A percentile compares a stretch with the other conserved stretches of the same genome.
Conservation (phyloP, 192 early-diverging fungal species). For the Dissophora ornata region DNA sequence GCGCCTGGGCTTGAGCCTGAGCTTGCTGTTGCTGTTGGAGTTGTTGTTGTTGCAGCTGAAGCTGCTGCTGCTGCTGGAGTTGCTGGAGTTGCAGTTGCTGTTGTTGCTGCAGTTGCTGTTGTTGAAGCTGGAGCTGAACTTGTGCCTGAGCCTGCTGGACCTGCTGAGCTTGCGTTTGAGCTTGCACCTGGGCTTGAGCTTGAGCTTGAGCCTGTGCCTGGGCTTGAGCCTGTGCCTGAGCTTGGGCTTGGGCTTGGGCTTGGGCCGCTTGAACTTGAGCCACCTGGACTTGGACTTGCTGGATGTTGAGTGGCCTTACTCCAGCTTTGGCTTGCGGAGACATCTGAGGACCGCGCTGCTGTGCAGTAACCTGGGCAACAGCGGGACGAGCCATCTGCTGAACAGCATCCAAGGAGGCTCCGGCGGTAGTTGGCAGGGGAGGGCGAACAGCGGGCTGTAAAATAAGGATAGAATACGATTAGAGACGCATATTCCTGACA, state of each 20-base stretch:
- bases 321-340: conserved; percentile 49
- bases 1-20: conserved; percentile 32
- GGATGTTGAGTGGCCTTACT: conserved; percentile 43
- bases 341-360: conserved; percentile 42
- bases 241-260: conserved; percentile 26
- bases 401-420: conserved; percentile 21
- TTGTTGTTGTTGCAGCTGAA: conserved; percentile 40
- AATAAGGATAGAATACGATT: neutral
- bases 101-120: conserved; percentile 43
- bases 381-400: conserved; percentile 45
- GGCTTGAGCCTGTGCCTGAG: conserved; percentile 28
- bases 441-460: conserved; percentile 33
- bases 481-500: no score
- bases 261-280: no score
- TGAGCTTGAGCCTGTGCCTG: conserved; percentile 22
- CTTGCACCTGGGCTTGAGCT: conserved; percentile 22
- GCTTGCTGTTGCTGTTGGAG: conserved; percentile 29
- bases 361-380: conserved; percentile 28
- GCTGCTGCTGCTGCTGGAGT: conserved; percentile 41
- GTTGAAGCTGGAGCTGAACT: conserved; percentile 27
- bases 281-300: conserved; percentile 29
- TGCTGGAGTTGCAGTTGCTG: conserved; percentile 41
- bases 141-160: conserved; percentile 26
- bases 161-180: conserved; percentile 25
- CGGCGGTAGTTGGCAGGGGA: conserved; percentile 19